These are phyloP conservation scores for Acrodontium crateriforme DNA, from an alignment of 2,329 filamentous ascomycete species.

Conservation along the genomic window DNA sequence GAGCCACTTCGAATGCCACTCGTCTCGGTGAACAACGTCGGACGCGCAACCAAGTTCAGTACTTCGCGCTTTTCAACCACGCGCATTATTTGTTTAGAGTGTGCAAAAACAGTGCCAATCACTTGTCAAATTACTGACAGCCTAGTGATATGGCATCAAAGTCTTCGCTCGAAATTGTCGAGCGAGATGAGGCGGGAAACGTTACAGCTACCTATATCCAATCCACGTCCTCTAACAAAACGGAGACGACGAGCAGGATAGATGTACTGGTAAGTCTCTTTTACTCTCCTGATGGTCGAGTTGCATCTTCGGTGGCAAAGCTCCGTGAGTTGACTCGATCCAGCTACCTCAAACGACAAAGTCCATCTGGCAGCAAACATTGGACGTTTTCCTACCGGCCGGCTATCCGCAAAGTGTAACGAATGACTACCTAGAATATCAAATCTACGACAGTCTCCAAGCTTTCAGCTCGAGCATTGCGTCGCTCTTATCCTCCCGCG, in stretches of 20 bases:
- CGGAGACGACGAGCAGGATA: constrained; percentile 26
- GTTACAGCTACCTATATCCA: constrained; percentile 37
- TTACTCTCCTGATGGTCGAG: constrained; percentile 3
- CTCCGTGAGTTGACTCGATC: constrained; percentile 2
- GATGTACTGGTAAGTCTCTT: constrained; percentile 31
- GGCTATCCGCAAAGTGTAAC: constrained; percentile 84
- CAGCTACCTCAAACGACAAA: constrained; percentile 9
- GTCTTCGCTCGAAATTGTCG: constrained; percentile 18
- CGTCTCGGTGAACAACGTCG: too few relatives aligned
- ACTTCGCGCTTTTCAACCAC: too few relatives aligned
- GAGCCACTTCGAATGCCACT: too few relatives aligned
- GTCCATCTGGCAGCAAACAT: constrained; percentile 26
- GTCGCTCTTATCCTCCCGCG: constrained; percentile 63
- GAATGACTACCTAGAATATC: constrained; percentile 63
- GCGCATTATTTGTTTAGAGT: too few relatives aligned
- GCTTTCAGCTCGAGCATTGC: constrained; percentile 76
- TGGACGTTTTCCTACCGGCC: constrained; percentile 70
- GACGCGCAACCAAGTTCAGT: too few relatives aligned
- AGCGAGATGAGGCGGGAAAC: constrained; percentile 38
- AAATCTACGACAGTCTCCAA: constrained; percentile 56
- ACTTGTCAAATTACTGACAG: too few relatives aligned
- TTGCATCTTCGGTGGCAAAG: constrained; percentile 5
- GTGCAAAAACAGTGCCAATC: too few relatives aligned
- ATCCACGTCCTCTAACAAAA: too few relatives aligned
- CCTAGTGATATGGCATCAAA: too few relatives aligned